Base-by-base conservation (phyloP, 139 green algal genomes). In the Chlamydomonas incerta region DNA sequence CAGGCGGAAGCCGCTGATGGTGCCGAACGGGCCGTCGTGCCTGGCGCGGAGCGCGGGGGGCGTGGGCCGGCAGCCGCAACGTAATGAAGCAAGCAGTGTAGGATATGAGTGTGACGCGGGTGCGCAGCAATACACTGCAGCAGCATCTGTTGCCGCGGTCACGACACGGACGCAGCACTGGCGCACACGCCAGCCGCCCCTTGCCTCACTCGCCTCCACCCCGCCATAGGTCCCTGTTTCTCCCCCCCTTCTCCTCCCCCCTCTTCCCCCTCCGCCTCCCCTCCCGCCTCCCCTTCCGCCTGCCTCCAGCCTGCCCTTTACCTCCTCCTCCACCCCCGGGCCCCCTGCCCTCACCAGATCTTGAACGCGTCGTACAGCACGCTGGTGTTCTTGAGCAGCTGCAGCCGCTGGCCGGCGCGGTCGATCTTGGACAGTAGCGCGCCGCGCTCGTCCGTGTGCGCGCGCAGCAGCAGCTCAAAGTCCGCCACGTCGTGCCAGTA, bases 401-500 rank as follows among this genome's bases (percentile, higher is more conserved):
- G 90, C 92, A 98, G 92, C 90, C 81, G 88, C 87, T 87, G 87
- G 31, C 58, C 72, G 5, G 86, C 83, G 10, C 87, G 76, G 71
- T 93, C 89, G n/a, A 94, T 95, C 65, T 90, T 88, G 3, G 79
- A 83, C 5, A 96, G 85, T 65, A 98, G 84, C 28, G 87, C 92
- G 63, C 97, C 96, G 17, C 93, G 85, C 82, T 98, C 95, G 13
- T 96, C 93, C 24, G 95, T 46, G 85, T 97, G 94, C 3, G 82
- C 66, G 10, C 77, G 41, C 73, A 98, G 90, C 67, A 92, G 79
- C 67, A 95, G 66, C 84, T 96, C 91, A 82, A 96, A 96, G 67
- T 95, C 93, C 85, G 98, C 97, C 67, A 95, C 92, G 70, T 95
- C 92, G 72, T 97, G 93, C 95, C 95, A 98, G 92, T 98, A 97